Evolutionary conservation across 2,329 filamentous ascomycete species (phyloP).

Genomic region (Trichoderma koningii): DNA sequence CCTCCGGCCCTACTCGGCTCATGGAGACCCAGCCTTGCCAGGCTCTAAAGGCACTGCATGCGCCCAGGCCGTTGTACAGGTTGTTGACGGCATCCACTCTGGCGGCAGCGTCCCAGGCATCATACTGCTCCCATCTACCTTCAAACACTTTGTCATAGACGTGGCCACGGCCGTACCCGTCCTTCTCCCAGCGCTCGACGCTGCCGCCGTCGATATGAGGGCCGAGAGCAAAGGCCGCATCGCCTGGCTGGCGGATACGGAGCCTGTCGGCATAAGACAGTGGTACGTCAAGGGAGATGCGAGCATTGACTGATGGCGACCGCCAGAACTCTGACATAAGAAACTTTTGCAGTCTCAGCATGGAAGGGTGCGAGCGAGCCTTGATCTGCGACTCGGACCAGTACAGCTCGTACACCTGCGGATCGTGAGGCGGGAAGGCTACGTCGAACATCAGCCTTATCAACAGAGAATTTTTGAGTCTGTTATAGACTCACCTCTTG

Average conservation of each 20-base stretch:
- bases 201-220: constrained; percentile 75
- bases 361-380: constrained; percentile 66
- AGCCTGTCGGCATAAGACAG: constrained; percentile 71
- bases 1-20: constrained; percentile 68
- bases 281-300: constrained; percentile 56
- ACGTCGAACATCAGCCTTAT: not conserved
- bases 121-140: constrained; percentile 78
- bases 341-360: constrained; percentile 62
- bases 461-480: too few relatives aligned
- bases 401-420: constrained; percentile 74
- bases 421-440: constrained; percentile 66
- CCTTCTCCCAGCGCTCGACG: constrained; percentile 72
- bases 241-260: constrained; percentile 71
- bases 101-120: constrained; percentile 76
- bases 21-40: constrained; percentile 89
- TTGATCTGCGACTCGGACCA: constrained; percentile 70
- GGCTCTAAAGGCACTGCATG: constrained; percentile 82
- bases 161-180: constrained; percentile 64
- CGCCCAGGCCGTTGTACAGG: constrained; percentile 77
- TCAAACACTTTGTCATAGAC: constrained; percentile 74
- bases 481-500: constrained; percentile 46
- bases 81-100: constrained; percentile 70
- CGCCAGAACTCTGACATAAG: constrained; percentile 65
- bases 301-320: constrained; percentile 49
- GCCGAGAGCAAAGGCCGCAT: constrained; percentile 69